Conservation (phyloP, 208 protist species). For the Angomonas ambiguus region DNA sequence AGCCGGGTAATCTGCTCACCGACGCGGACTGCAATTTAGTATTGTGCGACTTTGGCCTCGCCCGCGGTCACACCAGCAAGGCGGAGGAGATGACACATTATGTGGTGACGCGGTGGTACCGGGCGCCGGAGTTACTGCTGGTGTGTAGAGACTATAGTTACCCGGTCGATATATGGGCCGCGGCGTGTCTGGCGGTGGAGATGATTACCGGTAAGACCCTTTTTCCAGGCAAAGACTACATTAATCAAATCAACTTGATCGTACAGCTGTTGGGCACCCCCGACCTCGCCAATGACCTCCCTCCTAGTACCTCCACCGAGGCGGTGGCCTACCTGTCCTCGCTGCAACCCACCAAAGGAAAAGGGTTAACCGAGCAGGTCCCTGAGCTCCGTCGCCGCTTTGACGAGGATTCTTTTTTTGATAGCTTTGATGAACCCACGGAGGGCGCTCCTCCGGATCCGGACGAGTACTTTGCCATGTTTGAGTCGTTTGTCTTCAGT, state of each 20-base stretch:
- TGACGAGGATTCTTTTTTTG: constrained; percentile 38
- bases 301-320: constrained; percentile 49
- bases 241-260: constrained; percentile 86
- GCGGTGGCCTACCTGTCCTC: constrained; percentile 66
- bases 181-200: constrained; percentile 95
- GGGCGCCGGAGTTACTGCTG: constrained; percentile 98
- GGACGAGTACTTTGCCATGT: constrained; percentile 48
- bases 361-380: constrained; percentile 45
- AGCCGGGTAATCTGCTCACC: constrained; percentile 92
- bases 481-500: constrained; percentile 82
- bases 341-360: constrained; percentile 37
- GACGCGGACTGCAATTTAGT: constrained; percentile 90
- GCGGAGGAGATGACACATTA: constrained; percentile 93
- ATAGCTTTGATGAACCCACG: constrained; percentile 35
- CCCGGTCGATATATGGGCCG: constrained; percentile 95
- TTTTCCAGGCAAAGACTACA: constrained; percentile 83
- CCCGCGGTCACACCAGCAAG: constrained; percentile 33
- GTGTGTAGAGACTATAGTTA: constrained; percentile 82
- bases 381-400: constrained; percentile 45
- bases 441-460: constrained; percentile 9
- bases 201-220: constrained; percentile 86
- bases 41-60: constrained; percentile 93
- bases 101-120: constrained; percentile 98
- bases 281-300: constrained; percentile 68
- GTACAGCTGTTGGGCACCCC: constrained; percentile 65